A percentile compares a stretch with the other conserved stretches of the same genome.
These are phyloP conservation scores for Gastrodia elata DNA, from an alignment of 106 monocot species.

Conservation along the genomic window DNA sequence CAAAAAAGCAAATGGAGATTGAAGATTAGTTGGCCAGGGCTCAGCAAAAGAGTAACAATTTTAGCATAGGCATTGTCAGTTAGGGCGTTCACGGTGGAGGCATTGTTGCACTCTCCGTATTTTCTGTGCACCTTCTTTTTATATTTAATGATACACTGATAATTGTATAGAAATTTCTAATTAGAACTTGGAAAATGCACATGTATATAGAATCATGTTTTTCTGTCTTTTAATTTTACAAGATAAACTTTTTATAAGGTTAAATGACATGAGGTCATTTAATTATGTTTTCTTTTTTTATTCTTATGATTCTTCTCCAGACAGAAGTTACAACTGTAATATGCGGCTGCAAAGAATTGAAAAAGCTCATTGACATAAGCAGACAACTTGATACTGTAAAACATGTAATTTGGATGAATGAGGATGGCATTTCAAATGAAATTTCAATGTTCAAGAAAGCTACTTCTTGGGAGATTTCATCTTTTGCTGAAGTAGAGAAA, in stretches of 20 bases:
- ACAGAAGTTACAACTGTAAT: slow-evolving; percentile 90
- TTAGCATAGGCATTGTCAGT: too few species aligned
- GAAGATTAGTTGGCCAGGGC: too few species aligned
- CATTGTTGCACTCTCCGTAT: too few species aligned
- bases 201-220: background rate
- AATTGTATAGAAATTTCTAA: background rate
- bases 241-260: background rate
- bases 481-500: slow-evolving; percentile 73
- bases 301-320: slow-evolving; percentile 18
- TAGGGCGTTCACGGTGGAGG: too few species aligned
- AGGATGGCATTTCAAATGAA: slow-evolving; percentile 51
- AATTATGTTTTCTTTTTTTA: background rate
- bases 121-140: too few species aligned
- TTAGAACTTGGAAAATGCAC: background rate
- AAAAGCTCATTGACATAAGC: slow-evolving; percentile 79
- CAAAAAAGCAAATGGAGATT: too few species aligned
- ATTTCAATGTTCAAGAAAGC: slow-evolving; percentile 46
- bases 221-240: background rate
- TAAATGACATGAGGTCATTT: background rate
- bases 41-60: too few species aligned
- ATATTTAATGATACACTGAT: too few species aligned
- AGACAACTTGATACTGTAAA: slow-evolving; percentile 79
- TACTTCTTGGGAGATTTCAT: slow-evolving; percentile 44
- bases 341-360: slow-evolving; percentile 84
- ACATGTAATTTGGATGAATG: slow-evolving; percentile 72